Evolutionary conservation across 2,329 filamentous ascomycete species (phyloP).

Genomic region (Drechslera avenae): DNA sequence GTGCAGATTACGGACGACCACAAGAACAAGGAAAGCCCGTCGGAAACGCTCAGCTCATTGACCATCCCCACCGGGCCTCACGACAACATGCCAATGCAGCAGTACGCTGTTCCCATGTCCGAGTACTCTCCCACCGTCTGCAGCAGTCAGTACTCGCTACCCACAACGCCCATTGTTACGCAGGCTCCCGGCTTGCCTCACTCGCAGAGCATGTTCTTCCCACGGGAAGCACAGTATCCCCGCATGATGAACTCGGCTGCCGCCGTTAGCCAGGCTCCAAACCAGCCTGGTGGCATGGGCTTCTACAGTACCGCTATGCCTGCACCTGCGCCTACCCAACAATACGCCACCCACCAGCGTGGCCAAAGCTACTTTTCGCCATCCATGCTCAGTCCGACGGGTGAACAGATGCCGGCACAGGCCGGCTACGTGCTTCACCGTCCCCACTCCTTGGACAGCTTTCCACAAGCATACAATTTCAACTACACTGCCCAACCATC

Average conservation of each 20-base stretch:
- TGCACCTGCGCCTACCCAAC: constrained; percentile 13
- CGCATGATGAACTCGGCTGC: constrained; percentile 17
- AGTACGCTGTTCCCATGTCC: constrained; percentile 25
- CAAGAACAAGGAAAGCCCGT: constrained; percentile 63
- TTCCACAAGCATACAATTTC: constrained; percentile 29
- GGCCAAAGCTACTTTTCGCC: constrained; percentile 28
- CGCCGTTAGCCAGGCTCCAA: constrained; percentile 14
- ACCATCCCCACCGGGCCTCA: constrained; percentile 21
- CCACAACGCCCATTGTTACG: constrained; percentile 31
- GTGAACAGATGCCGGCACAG: constrained; percentile 19
- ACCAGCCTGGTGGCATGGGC: constrained; percentile 14
- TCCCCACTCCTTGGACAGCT: constrained; percentile 34
- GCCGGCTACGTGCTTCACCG: constrained; percentile 28
- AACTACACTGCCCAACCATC: constrained; percentile 20
- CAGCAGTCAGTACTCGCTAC: constrained; percentile 33
- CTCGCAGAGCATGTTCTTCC: constrained; percentile 27
- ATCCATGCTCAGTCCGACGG: constrained; percentile 31
- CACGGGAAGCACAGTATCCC: constrained; percentile 22
- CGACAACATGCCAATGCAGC: constrained; percentile 23
- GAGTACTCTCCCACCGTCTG: constrained; percentile 30
- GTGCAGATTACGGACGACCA: constrained; percentile 99
- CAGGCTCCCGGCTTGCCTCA: constrained; percentile 27
- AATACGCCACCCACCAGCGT: constrained; percentile 26
- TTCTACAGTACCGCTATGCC: constrained; percentile 17
- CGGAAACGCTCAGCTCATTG: constrained; percentile 28